Evolutionary conservation across 2,329 filamentous ascomycete genomes (phyloP).

Genomic region (Canariomyces notabilis): DNA sequence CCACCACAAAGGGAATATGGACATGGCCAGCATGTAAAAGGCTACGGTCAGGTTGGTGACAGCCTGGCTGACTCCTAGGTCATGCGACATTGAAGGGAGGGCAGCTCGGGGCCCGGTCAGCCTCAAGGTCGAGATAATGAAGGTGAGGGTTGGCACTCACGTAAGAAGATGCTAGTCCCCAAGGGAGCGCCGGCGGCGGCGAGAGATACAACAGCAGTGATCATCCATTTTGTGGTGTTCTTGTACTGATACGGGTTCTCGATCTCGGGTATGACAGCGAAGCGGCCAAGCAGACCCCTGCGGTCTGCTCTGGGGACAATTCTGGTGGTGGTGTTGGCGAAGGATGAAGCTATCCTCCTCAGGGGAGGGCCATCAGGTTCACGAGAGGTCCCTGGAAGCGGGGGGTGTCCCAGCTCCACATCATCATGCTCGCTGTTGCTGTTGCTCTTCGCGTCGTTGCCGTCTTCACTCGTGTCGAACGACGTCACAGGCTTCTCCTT

Average conservation of each 20-base stretch:
- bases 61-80: slow-evolving; percentile 58
- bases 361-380: not conserved
- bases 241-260: slow-evolving; percentile 69
- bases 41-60: slow-evolving; percentile 72
- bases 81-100: slow-evolving; percentile 56
- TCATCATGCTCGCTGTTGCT: not conserved
- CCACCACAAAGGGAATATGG: slow-evolving; percentile 84
- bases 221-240: slow-evolving; percentile 73
- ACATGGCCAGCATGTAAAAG: slow-evolving; percentile 77
- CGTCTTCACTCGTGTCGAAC: slow-evolving; percentile 11
- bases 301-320: slow-evolving; percentile 46
- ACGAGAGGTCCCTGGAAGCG: not conserved
- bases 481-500: slow-evolving; percentile 2
- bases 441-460: slow-evolving; percentile 9
- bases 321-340: slow-evolving; percentile 33
- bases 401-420: not conserved
- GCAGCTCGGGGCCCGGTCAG: slow-evolving; percentile 48
- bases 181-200: slow-evolving; percentile 75
- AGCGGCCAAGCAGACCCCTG: slow-evolving; percentile 65
- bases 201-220: slow-evolving; percentile 72
- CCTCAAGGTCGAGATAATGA: not conserved
- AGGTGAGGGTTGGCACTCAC: slow-evolving; percentile 41
- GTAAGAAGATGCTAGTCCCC: slow-evolving; percentile 79
- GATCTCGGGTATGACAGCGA: slow-evolving; percentile 74
- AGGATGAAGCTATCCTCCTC: slow-evolving; percentile 36